Conservation (phyloP, 2,329 filamentous ascomycete species). For the Sporothrix mexicana region DNA sequence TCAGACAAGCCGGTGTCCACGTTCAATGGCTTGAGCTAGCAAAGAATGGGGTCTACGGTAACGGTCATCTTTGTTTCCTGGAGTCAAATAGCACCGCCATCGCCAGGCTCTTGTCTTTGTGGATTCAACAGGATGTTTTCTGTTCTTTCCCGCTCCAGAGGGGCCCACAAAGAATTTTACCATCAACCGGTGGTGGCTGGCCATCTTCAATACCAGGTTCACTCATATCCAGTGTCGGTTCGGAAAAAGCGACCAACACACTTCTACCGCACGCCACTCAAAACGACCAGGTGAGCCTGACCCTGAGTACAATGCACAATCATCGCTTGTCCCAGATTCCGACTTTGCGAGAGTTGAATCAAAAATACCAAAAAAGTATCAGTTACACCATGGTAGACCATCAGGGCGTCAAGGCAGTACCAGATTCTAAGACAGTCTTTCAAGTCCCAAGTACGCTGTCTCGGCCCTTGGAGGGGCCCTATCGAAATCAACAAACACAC, state of each 20-base stretch:
- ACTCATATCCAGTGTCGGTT: not conserved
- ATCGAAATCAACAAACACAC: too few species aligned
- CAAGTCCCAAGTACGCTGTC: not conserved
- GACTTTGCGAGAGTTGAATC: slow-evolving; percentile 15
- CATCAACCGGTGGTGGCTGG: not conserved
- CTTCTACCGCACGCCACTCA: not conserved
- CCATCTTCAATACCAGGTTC: not conserved
- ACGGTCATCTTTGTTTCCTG: slow-evolving; percentile 62
- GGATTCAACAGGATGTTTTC: slow-evolving; percentile 27
- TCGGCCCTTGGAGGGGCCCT: too few species aligned
- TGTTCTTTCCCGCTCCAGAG: not conserved
- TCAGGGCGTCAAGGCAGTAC: not conserved
- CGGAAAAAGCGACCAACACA: not conserved
- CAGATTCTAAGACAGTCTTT: not conserved
- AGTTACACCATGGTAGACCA: not conserved
- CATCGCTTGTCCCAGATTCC: not conserved
- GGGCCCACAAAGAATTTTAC: not conserved
- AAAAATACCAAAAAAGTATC: slow-evolving; percentile 21
- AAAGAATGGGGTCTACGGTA: slow-evolving; percentile 54
- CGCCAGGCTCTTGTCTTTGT: slow-evolving; percentile 39
- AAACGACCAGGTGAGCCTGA: not conserved
- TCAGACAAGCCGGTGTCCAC: slow-evolving; percentile 57
- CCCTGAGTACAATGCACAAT: not conserved
- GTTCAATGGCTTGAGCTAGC: slow-evolving; percentile 54
- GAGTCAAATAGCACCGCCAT: slow-evolving; percentile 58